phyloP scores from a whole-genome alignment of 2,329 filamentous ascomycete species.

The Colletotrichum sublineola region DNA sequence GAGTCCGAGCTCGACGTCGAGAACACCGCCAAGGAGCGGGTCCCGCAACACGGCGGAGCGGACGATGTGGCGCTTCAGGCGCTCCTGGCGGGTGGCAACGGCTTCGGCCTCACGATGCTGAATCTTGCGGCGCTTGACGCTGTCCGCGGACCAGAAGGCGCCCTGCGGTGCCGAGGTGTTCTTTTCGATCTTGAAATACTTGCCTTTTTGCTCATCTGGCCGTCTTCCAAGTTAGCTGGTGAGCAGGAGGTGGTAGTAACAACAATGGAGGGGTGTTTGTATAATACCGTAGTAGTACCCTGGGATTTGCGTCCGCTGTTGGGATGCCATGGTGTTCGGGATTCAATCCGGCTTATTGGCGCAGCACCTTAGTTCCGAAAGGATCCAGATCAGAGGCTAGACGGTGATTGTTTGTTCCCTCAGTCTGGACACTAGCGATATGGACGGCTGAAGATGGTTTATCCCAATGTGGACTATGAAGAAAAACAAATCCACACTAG shows the following conservation, averaged over 20 bases:
- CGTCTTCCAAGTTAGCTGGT: not conserved
- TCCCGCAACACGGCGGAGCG: slow-evolving; percentile 51
- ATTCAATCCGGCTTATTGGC: not conserved
- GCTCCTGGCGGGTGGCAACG: slow-evolving; percentile 46
- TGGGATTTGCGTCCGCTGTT: slow-evolving; percentile 56
- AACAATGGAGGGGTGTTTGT: slow-evolving; percentile 7
- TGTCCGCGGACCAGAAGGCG: slow-evolving; percentile 68
- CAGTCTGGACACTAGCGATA: not conserved
- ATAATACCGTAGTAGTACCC: slow-evolving; percentile 66
- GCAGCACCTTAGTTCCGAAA: slow-evolving; percentile 6
- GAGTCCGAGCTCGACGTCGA: slow-evolving; percentile 52
- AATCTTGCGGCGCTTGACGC: slow-evolving; percentile 68
- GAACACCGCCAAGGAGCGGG: slow-evolving; percentile 51
- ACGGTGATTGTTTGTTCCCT: not conserved
- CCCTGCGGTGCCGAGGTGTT: slow-evolving; percentile 64
- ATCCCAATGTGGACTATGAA: slow-evolving; percentile 5
- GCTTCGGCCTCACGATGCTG: slow-evolving; percentile 56
- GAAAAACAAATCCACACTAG: not conserved
- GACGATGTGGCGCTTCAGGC: slow-evolving; percentile 55
- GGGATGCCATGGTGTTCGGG: slow-evolving; percentile 36
- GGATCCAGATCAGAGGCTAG: not conserved
- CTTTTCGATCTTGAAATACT: slow-evolving; percentile 77
- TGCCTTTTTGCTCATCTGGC: slow-evolving; percentile 68
- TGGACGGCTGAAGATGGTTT: not conserved
- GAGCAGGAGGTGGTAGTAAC: too few relatives aligned